Evolutionary conservation across 192 early-diverging fungal genomes (phyloP), one percentile per base, ranked within the genome.

Genomic region (Radiomyces spectabilis): DNA sequence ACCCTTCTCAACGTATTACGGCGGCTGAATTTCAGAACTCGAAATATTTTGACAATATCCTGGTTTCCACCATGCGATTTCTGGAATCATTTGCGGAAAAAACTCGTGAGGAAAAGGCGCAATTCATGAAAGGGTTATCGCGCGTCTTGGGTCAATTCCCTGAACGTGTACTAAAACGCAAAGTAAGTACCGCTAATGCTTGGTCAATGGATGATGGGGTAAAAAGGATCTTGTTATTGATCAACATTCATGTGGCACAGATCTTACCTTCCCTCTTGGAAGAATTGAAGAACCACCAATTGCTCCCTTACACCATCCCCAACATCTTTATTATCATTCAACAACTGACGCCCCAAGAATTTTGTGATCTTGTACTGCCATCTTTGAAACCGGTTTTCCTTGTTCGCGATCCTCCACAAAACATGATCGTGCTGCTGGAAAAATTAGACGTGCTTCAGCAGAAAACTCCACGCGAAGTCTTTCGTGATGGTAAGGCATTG

Each of bases 41-140:
- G 64, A 75, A 72, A 33, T 88, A 84, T 51, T 94, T 94, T 71
- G 84, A 89, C 73, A 85, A 86, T 42, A 68, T 89, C 12, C 66
- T 89, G 1, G 80, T 92, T 3, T 85, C 85, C 1, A 85, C 89
- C 0, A 80, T 94, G 57, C 75, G 78, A 39, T 92, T 84, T 50
- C 74, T 94, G 57, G 91, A 92, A 51, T 68, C 72, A 13, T 79
- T 94, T 56, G 81, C 85, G 1, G 88, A 88, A 53, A 91, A 92
- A 63, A 73, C 86, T 0, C 61, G 70, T 39, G 86, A 88, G 27
- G 81, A 89, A 41, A 91, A 94, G 52, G 66, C 77, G 6, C 80
- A 82, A 24, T 94, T 94, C 44, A 76, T 94, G 77, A 84, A 85
- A 57, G 86, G 84, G 0, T 68, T 94, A 35, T 67, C 75, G 5